These are phyloP conservation scores for Neofusicoccum ribis DNA, from an alignment of 2,329 filamentous ascomycete species.

Conservation along the genomic window DNA sequence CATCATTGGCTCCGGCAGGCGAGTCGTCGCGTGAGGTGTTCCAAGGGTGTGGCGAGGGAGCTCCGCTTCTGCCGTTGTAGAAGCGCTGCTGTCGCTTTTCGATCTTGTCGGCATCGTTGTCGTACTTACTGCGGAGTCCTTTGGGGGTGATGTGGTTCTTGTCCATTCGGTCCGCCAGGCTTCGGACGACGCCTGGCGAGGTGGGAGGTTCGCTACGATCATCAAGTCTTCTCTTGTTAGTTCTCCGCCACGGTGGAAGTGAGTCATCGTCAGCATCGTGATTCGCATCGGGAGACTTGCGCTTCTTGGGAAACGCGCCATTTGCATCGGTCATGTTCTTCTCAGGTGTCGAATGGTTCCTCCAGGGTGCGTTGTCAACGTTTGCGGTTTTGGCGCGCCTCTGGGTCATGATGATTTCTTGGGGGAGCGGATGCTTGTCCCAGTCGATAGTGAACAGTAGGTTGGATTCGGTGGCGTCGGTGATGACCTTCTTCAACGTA, in stretches of 20 bases:
- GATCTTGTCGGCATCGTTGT: slow-evolving; percentile 81
- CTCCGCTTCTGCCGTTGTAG: slow-evolving; percentile 56
- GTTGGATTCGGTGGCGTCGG: slow-evolving; percentile 72
- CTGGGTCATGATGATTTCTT: slow-evolving; percentile 76
- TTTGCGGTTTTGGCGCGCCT: slow-evolving; percentile 50
- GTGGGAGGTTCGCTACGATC: slow-evolving; percentile 46
- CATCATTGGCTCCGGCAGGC: slow-evolving; percentile 47
- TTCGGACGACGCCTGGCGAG: slow-evolving; percentile 30
- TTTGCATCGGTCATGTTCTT: slow-evolving; percentile 23
- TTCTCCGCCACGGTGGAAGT: slow-evolving; percentile 71
- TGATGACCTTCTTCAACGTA: slow-evolving; percentile 84
- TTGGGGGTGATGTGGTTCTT: slow-evolving; percentile 43
- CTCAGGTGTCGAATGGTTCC: slow-evolving; percentile 23
- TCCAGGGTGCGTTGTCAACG: slow-evolving; percentile 30
- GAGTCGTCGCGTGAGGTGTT: slow-evolving; percentile 46
- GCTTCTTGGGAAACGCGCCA: slow-evolving; percentile 59
- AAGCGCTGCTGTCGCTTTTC: slow-evolving; percentile 91
- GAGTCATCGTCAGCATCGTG: slow-evolving; percentile 53
- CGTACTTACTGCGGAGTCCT: slow-evolving; percentile 72
- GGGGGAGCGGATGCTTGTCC: slow-evolving; percentile 79
- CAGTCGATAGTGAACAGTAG: slow-evolving; percentile 76
- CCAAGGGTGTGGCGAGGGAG: slow-evolving; percentile 57
- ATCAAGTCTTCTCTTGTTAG: slow-evolving; percentile 70
- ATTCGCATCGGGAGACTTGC: slow-evolving; percentile 68
- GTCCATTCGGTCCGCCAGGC: slow-evolving; percentile 41